These are phyloP conservation scores for Penicillium soppii DNA, from an alignment of 495 filamentous ascomycete species.

Conservation along the genomic window DNA sequence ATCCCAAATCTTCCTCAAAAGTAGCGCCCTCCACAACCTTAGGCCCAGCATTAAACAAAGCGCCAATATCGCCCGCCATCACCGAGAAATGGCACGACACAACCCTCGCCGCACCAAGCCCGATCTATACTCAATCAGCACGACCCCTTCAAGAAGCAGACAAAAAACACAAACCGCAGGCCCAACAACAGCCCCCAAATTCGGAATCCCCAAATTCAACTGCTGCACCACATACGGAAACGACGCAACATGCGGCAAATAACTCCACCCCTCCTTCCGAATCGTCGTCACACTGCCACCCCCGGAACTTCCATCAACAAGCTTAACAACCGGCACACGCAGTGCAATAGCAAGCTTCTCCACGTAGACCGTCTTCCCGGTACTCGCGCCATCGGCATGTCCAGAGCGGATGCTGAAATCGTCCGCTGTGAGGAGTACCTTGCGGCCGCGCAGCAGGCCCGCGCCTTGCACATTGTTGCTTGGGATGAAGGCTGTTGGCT, in stretches of 20 bases:
- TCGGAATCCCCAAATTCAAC: slow-evolving; percentile 62
- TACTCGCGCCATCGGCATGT: slow-evolving; percentile 59
- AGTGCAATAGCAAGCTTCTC: slow-evolving; percentile 53
- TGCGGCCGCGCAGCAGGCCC: slow-evolving; percentile 49
- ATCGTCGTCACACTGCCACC: slow-evolving; percentile 63
- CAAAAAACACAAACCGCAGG: slow-evolving; percentile 43
- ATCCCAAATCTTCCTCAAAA: slow-evolving; percentile 58
- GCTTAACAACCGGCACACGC: slow-evolving; percentile 58
- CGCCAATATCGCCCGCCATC: slow-evolving; percentile 62
- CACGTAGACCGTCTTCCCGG: slow-evolving; percentile 59
- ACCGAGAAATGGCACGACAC: slow-evolving; percentile 64
- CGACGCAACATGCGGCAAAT: slow-evolving; percentile 53
- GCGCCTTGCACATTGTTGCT: slow-evolving; percentile 56
- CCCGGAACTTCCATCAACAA: slow-evolving; percentile 62
- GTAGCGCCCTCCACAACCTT: slow-evolving; percentile 61
- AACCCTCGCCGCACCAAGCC: slow-evolving; percentile 60
- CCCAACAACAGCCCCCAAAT: slow-evolving; percentile 60
- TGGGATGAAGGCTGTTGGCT: slow-evolving; percentile 47
- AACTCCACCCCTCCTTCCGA: slow-evolving; percentile 51
- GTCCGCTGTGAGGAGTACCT: slow-evolving; percentile 59
- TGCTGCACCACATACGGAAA: slow-evolving; percentile 52
- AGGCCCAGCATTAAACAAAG: slow-evolving; percentile 63
- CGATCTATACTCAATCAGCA: slow-evolving; percentile 39
- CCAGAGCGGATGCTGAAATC: slow-evolving; percentile 64
- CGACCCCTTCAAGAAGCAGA: background rate